These are phyloP conservation scores for Cinchona pubescens DNA, from an alignment of 257 asterid genomes.

Conservation along the genomic window DNA sequence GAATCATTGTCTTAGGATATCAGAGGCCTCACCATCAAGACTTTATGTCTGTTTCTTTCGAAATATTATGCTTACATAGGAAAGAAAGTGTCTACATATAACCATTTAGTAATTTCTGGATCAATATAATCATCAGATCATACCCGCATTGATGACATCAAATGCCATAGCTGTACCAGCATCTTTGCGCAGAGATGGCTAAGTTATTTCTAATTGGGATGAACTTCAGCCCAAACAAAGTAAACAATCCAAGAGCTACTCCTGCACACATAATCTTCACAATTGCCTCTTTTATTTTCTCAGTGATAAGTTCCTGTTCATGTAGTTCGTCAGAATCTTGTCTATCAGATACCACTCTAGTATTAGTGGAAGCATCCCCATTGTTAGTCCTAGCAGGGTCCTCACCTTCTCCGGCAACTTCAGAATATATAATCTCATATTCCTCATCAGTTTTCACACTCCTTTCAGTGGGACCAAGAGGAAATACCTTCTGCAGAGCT, in stretches of 20 bases:
- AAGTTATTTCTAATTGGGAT: conserved; percentile 45
- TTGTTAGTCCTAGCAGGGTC: conserved; percentile 30
- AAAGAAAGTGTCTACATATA: not conserved
- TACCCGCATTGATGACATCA: conserved; percentile 80
- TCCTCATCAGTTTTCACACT: conserved; percentile 37
- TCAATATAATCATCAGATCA: conserved; percentile 27
- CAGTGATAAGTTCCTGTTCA: conserved; percentile 61
- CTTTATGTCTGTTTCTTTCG: not conserved
- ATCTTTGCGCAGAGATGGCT: conserved; percentile 38
- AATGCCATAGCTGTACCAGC: conserved; percentile 45
- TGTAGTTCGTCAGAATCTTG: conserved; percentile 33
- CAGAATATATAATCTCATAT: conserved; percentile 34
- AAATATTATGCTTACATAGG: not conserved
- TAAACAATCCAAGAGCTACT: conserved; percentile 69
- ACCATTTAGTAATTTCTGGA: conserved; percentile 14
- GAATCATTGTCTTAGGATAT: not conserved
- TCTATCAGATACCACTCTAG: conserved; percentile 28
- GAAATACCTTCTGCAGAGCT: conserved; percentile 85
- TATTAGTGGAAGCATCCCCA: conserved; percentile 34
- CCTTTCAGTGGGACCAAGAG: conserved; percentile 51
- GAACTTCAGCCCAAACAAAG: conserved; percentile 68
- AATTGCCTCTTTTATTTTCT: conserved; percentile 58
- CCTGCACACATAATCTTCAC: conserved; percentile 90
- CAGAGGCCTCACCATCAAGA: not conserved
- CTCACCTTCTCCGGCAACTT: conserved; percentile 28